These are phyloP conservation scores for Simplicillium aogashimaense DNA, from an alignment of 2,329 filamentous ascomycete species.

Conservation along the genomic window DNA sequence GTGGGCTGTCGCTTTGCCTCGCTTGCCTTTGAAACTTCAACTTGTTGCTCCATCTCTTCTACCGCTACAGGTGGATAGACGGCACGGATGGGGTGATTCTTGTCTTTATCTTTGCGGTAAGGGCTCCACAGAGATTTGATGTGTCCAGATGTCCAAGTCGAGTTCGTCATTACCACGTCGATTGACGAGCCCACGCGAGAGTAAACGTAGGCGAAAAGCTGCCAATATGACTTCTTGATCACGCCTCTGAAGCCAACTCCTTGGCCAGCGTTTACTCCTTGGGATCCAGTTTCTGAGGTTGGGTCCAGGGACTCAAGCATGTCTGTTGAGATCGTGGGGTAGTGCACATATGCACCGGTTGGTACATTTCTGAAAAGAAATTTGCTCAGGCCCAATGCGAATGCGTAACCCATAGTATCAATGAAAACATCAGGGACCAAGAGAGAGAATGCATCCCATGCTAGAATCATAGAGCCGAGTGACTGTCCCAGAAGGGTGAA, in stretches of 20 bases:
- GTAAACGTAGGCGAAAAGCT: constrained; percentile 73
- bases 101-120: constrained; percentile 33
- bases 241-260: constrained; percentile 62
- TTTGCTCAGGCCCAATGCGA: constrained; percentile 73
- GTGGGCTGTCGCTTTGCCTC: constrained; percentile 61
- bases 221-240: constrained; percentile 78
- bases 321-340: constrained; percentile 95
- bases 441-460: constrained; percentile 86
- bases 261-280: constrained; percentile 75
- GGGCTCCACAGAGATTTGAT: constrained; percentile 72
- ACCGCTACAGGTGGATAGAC: constrained; percentile 93
- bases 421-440: constrained; percentile 89
- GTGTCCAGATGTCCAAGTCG: constrained; percentile 83
- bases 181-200: constrained; percentile 72
- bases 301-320: constrained; percentile 82
- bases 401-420: constrained; percentile 98
- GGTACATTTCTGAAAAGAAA: constrained; percentile 71
- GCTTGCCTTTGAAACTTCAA: constrained; percentile 60
- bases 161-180: constrained; percentile 97
- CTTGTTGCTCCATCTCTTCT: constrained; percentile 64
- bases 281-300: constrained; percentile 41
- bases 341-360: constrained; percentile 92
- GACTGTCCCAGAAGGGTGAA: constrained; percentile 95
- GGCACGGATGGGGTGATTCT: constrained; percentile 51
- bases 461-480: constrained; percentile 75